Evolutionary conservation across 352 stramenopile genomes (phyloP), one percentile per base, ranked within the genome.

Genomic region (Pythium utonaiense): DNA sequence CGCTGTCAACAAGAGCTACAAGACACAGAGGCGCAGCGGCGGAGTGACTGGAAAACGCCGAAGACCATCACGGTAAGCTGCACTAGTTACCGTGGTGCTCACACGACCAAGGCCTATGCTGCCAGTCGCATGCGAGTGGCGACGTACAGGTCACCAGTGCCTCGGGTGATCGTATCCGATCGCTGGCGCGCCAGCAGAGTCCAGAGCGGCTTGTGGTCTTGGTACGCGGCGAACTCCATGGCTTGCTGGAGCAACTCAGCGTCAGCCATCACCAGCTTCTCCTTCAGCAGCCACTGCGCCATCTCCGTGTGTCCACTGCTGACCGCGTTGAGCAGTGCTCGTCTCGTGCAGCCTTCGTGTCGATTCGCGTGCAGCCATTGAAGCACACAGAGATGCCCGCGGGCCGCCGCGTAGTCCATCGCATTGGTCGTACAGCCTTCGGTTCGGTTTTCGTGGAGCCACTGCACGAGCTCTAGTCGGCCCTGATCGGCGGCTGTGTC

Each of bases 401-500:
- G 40, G 2, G 48, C 36, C 6, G 48, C 48, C 6, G 57, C 57
- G 16, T 30, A 53, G 28, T 65, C 57, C 36, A 65, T 65, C 21
- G 50, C 57, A 19, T 58, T 44, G 22, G 57, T 65, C 22, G 48
- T 38, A 27, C 50, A 65, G 6, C 49, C 48, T 31, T 58, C 50
- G 1, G 2, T 45, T 16, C 48, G 57, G 41, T 65, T 27, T 10
- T 3, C n/a, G 21, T 65, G 57, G 3, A 65, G 50, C 57, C 57
- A 65, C 49, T 65, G 57, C 14, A 65, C 48, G 36, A 65, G 27
- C 3, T 52, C 36, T 3, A 65, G 40, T 16, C 42, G 57, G 12
- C 57, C 57, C 17, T 65, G 38, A 16, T 58, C 33, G 38, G 57
- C 50, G n/a, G 57, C 57, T 17, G 22, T 27, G 49, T 65, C 57